These are phyloP conservation scores for Clausena lansium DNA, from an alignment of 345 rosid species.

Conservation along the genomic window DNA sequence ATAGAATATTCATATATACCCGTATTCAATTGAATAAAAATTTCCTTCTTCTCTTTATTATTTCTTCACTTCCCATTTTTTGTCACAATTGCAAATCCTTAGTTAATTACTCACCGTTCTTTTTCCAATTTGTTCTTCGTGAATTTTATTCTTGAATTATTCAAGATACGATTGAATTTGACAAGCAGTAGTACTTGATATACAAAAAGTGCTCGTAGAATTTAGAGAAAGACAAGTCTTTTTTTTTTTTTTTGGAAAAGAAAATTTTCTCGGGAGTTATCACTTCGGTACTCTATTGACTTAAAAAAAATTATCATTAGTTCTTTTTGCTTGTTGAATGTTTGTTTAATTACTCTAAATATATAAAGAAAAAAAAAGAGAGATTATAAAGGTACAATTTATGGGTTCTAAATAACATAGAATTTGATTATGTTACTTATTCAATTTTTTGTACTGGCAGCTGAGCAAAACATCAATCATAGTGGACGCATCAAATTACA, in stretches of 20 bases:
- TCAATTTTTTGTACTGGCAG: constrained; percentile 43
- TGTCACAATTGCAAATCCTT: background rate
- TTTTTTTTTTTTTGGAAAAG: background rate
- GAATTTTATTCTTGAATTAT: background rate
- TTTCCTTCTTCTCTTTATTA: background rate
- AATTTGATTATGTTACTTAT: constrained; percentile 11
- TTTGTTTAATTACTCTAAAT: too few relatives aligned
- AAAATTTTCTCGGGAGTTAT: background rate
- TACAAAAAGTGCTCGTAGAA: background rate
- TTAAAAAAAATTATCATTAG: background rate
- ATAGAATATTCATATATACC: background rate
- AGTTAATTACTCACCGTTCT: too few relatives aligned
- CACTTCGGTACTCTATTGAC: background rate
- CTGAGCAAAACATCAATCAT: constrained; percentile 58
- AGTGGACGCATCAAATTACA: constrained; percentile 81
- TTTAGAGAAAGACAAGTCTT: background rate
- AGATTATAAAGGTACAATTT: background rate
- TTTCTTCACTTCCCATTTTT: background rate
- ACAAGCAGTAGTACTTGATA: too few relatives aligned
- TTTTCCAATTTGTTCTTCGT: background rate
- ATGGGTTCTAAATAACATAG: background rate
- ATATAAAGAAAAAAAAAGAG: background rate
- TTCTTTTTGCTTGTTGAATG: background rate
- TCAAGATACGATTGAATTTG: background rate
- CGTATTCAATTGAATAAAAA: background rate